Evolutionary conservation across 495 filamentous ascomycete genomes (phyloP), one percentile per base, ranked within the genome.

Genomic region (Halenospora varia): DNA sequence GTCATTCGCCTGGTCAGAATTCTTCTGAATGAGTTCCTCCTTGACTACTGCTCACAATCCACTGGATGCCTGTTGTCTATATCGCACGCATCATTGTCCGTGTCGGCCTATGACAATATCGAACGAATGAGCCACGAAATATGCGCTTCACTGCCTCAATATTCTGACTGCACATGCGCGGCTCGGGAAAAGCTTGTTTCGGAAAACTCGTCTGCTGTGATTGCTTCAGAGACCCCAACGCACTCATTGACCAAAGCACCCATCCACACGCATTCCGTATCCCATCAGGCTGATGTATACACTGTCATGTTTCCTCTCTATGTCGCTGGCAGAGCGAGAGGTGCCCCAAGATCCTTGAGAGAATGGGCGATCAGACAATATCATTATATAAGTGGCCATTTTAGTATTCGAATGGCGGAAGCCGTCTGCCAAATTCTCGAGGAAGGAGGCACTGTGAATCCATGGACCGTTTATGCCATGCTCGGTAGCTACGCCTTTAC

Each of bases 401-500:
- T 71, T 45, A 44, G 55, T 10, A 62, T 73, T 13, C 57, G 59
- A 20, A 66, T 69, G 46, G 69, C 67, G 10, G 57, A 53, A 8
- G 13, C 54, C 2, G 68, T 72, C 1, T 56, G 25, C 13, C 51
- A 62, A 11, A 62, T 70, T 9, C 50, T 73, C n/a, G 61, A 59
- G 29, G 49, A 50, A 1, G 41, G 18, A 45, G 48, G 10, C 0
- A 46, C 53, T 25, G 48, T 55, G 25, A 48, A 54, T 29, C 58
- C 65, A 2, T 73, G 68, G 70, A 50, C 60, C 9, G 61, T 72
- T 20, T 73, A 70, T 66, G 52, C 66, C 9, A 48, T 71, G 54
- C 62, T 72, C 25, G 71, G 71, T 6, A 66, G 70, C 50, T 74
- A 70, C 56, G 68, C 70, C 11, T 71, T 72, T 48, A 56, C 58